Evolutionary conservation across 2,329 filamentous ascomycete species (phyloP).

Genomic region (Metarhizium humberi): DNA sequence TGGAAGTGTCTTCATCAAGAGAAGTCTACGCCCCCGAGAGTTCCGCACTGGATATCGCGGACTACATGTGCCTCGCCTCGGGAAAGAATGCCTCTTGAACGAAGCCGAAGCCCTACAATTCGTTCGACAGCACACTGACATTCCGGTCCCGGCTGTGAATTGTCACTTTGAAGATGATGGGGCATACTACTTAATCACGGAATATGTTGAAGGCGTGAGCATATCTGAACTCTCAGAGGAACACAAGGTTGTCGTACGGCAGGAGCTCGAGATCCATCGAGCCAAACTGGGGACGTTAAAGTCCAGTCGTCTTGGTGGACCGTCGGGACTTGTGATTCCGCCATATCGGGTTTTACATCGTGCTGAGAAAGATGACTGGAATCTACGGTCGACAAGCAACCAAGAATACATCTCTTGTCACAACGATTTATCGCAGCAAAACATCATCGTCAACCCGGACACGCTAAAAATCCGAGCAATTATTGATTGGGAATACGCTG

Average conservation of each 20-base stretch:
- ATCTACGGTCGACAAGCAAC: not conserved
- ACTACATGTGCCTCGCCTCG: slow-evolving; percentile 19
- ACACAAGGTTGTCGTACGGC: too few species aligned
- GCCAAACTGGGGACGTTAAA: not conserved
- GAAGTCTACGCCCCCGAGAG: slow-evolving; percentile 19
- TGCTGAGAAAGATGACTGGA: too few species aligned
- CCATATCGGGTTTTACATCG: not conserved
- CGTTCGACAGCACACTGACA: not conserved
- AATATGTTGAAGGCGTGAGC: slow-evolving; percentile 7
- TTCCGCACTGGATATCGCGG: slow-evolving; percentile 18
- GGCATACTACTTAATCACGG: not conserved
- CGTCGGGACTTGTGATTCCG: not conserved
- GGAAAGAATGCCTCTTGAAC: slow-evolving; percentile 11
- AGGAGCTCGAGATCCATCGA: not conserved
- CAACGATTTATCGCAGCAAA: not conserved
- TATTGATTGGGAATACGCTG: not conserved
- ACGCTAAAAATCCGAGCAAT: not conserved
- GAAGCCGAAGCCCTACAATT: not conserved
- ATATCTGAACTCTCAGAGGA: not conserved
- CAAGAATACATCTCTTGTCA: not conserved
- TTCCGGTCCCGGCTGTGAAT: slow-evolving; percentile 7
- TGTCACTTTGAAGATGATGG: slow-evolving; percentile 4
- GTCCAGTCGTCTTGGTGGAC: not conserved
- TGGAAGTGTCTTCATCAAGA: slow-evolving; percentile 18
- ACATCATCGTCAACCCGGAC: not conserved